These are phyloP conservation scores for Tubosaeta brunneosetosa DNA, from an alignment of 768 basidiomycete genomes.

Conservation along the genomic window DNA sequence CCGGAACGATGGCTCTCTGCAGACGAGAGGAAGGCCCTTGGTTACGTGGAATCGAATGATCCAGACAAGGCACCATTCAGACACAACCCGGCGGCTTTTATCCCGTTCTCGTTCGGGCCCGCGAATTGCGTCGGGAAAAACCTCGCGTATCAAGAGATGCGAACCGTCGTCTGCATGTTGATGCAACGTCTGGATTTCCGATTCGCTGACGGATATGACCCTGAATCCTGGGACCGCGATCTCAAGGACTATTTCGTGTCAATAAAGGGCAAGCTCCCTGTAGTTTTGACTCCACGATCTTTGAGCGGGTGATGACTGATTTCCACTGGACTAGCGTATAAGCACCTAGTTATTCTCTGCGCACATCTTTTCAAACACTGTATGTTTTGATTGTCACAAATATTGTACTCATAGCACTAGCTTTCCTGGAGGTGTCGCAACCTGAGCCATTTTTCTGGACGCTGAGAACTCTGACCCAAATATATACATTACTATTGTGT, in stretches of 20 bases:
- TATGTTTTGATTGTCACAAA: conserved; percentile 6
- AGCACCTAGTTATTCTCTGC: conserved; percentile 23
- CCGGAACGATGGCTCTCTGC: conserved; percentile 41
- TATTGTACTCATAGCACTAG: conserved; percentile 13
- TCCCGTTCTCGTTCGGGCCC: conserved; percentile 44
- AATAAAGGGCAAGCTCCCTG: conserved; percentile 31
- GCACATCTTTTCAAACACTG: conserved; percentile 7
- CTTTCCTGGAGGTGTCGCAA: conserved; percentile 9
- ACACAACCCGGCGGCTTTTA: conserved; percentile 37
- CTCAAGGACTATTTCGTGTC: conserved; percentile 38
- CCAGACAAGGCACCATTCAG: conserved; percentile 27
- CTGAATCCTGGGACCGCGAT: conserved; percentile 29
- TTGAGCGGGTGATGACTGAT: conserved; percentile 13
- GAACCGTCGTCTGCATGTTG: conserved; percentile 34
- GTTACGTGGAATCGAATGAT: conserved; percentile 22
- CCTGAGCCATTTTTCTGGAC: not conserved
- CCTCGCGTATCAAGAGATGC: conserved; percentile 42
- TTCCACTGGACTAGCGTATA: conserved; percentile 22
- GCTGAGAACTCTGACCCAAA: not conserved
- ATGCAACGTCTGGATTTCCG: conserved; percentile 39
- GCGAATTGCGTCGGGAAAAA: conserved; percentile 43
- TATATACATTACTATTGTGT: conserved; percentile 1
- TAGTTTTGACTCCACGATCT: conserved; percentile 33
- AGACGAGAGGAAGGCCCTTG: conserved; percentile 23
- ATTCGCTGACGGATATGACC: conserved; percentile 36